A percentile compares a stretch with the other conserved stretches of the same genome.
Evolutionary conservation across 2,329 filamentous ascomycete species (phyloP).

Genomic region (Stromatinia cepivora): DNA sequence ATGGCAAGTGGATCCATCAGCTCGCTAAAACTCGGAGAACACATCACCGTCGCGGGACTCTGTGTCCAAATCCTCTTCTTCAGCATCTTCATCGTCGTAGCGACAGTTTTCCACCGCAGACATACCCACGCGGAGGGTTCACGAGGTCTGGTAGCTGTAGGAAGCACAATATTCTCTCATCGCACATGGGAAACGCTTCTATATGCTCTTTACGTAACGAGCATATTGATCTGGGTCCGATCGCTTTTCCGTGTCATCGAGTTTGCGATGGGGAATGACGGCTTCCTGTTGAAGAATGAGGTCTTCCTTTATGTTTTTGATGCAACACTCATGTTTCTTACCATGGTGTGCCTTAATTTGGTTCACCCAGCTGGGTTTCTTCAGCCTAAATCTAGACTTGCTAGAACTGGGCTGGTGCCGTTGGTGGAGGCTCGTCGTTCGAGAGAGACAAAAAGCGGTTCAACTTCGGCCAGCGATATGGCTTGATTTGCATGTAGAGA

Average conservation of each 20-base stretch:
- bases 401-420: too few species aligned
- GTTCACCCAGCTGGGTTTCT: too few species aligned
- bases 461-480: too few species aligned
- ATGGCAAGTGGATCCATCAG: conserved; percentile 31
- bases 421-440: too few species aligned
- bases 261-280: conserved; percentile 47
- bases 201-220: conserved; percentile 44
- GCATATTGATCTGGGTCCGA: conserved; percentile 48
- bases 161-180: not conserved
- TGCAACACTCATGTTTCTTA: conserved; percentile 45
- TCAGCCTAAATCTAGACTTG: too few species aligned
- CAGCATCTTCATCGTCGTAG: conserved; percentile 46
- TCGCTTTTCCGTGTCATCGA: conserved; percentile 50
- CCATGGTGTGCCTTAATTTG: conserved; percentile 41
- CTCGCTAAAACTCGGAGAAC: conserved; percentile 42
- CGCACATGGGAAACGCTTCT: conserved; percentile 41
- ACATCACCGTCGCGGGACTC: conserved; percentile 50
- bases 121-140: conserved; percentile 9
- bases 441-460: too few species aligned
- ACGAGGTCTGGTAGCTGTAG: not conserved
- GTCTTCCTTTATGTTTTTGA: conserved; percentile 49
- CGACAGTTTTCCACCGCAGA: conserved; percentile 22
- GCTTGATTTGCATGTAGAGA: too few species aligned
- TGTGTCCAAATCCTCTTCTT: conserved; percentile 52
- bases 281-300: conserved; percentile 48